A percentile compares a stretch with the other conserved stretches of the same genome.
phyloP scores from a whole-genome alignment of 208 protist genomes.

The Acanthamoeba rhysodes region DNA sequence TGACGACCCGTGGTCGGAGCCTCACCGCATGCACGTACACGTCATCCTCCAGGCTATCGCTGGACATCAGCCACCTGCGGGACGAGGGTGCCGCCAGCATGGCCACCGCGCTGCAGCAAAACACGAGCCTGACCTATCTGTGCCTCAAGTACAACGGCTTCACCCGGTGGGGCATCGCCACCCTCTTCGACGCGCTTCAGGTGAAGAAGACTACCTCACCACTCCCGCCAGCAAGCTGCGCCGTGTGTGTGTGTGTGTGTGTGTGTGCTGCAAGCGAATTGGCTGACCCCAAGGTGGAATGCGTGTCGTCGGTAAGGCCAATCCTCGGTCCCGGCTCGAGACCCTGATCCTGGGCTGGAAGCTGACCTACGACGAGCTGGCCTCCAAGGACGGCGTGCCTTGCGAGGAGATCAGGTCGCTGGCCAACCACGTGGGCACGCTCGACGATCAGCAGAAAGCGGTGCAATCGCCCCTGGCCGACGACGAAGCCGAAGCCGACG shows the following conservation, averaged over 20 bases:
- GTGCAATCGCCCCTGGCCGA: neutral
- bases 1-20: neutral
- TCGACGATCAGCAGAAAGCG: neutral
- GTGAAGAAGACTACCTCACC: neutral
- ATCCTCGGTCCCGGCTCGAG: neutral
- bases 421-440: constrained; percentile 28
- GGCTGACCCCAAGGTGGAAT: too few species aligned
- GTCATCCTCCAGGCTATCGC: neutral
- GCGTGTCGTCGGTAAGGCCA: neutral
- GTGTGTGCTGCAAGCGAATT: neutral
- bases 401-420: neutral
- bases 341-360: constrained; percentile 54
- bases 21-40: too few species aligned
- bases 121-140: constrained; percentile 32
- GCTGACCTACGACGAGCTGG: constrained; percentile 28
- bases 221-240: neutral
- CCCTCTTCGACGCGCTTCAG: neutral
- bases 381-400: constrained; percentile 3
- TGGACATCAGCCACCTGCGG: constrained; percentile 38
- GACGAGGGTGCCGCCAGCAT: constrained; percentile 34
- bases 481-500: neutral
- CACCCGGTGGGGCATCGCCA: neutral
- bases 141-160: constrained; percentile 62
- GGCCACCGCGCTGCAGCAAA: neutral
- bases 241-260: neutral